These are phyloP conservation scores for Garcia nutans DNA, from an alignment of 345 rosid species.

Conservation along the genomic window DNA sequence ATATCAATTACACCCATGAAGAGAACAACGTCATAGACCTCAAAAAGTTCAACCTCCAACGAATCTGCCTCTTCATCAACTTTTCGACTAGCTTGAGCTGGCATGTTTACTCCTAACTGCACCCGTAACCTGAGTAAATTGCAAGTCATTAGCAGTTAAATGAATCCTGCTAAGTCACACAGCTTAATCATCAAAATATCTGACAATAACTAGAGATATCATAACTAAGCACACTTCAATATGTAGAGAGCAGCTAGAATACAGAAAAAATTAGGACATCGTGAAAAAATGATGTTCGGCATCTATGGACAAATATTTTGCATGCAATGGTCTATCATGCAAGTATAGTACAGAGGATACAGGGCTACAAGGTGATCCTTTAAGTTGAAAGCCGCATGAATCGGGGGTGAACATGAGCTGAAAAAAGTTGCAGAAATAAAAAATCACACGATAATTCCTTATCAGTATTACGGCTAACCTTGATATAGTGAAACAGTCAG, in stretches of 20 bases:
- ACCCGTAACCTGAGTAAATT: constrained; percentile 61
- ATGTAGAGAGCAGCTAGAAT: neutral
- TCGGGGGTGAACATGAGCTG: neutral
- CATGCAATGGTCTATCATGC: neutral
- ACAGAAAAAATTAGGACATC: neutral
- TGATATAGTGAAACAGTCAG: no score
- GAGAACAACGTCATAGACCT: constrained; percentile 85
- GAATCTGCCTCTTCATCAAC: constrained; percentile 49
- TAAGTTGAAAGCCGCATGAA: neutral
- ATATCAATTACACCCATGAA: constrained; percentile 93
- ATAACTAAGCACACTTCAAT: neutral
- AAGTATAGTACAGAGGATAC: neutral
- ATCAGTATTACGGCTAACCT: no score
- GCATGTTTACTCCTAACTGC: constrained; percentile 96
- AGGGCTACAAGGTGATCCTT: neutral
- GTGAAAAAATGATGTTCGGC: neutral
- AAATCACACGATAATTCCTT: no score
- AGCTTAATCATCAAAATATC: neutral
- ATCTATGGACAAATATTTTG: neutral
- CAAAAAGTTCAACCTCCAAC: constrained; percentile 63
- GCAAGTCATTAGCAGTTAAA: neutral
- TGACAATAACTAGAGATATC: neutral
- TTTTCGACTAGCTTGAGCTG: constrained; percentile 77
- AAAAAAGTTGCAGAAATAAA: neutral
- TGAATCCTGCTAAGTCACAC: neutral